Evolutionary conservation across 441 rosid species (phyloP).

Genomic region (Jatropha podagrica): DNA sequence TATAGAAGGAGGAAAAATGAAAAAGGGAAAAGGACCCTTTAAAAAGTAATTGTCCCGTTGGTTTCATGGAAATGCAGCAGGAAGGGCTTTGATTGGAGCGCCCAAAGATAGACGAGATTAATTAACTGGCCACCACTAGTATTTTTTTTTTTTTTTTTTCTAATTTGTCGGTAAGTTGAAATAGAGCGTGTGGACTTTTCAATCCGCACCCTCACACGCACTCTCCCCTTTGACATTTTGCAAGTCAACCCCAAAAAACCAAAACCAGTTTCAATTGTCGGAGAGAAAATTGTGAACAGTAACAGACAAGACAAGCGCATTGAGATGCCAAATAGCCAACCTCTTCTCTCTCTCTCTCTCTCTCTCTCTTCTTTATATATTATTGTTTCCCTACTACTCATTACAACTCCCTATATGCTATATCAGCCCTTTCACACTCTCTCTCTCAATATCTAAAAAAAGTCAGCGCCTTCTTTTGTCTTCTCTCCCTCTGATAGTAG

Average conservation of each 20-base stretch:
- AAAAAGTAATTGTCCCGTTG: not conserved
- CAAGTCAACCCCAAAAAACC: constrained; percentile 49
- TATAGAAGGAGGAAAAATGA: no score
- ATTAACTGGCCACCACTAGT: constrained; percentile 27
- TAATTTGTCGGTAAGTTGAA: constrained; percentile 46
- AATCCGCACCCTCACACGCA: not conserved
- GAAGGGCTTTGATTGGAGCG: not conserved
- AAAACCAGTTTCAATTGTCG: constrained; percentile 31
- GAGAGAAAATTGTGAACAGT: constrained; percentile 3
- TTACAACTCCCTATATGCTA: constrained; percentile 19
- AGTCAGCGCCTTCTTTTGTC: constrained; percentile 97
- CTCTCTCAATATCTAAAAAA: constrained; percentile 20
- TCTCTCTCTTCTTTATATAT: constrained; percentile 22
- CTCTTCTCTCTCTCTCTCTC: constrained; percentile 19
- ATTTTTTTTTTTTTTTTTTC: not conserved
- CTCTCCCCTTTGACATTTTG: constrained; percentile 50
- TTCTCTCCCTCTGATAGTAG: constrained; percentile 36
- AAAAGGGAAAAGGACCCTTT: no score
- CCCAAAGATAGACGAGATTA: not conserved
- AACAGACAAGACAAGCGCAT: constrained; percentile 47
- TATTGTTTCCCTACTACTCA: constrained; percentile 28
- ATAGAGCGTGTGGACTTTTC: constrained; percentile 40
- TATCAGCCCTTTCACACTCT: constrained; percentile 17
- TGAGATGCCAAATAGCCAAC: constrained; percentile 47
- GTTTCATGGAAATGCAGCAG: no score